A percentile compares a stretch with the other conserved stretches of the same genome.
Evolutionary conservation across 1,284 basidiomycete genomes (phyloP).

Genomic region (Inonotus hispidus): DNA sequence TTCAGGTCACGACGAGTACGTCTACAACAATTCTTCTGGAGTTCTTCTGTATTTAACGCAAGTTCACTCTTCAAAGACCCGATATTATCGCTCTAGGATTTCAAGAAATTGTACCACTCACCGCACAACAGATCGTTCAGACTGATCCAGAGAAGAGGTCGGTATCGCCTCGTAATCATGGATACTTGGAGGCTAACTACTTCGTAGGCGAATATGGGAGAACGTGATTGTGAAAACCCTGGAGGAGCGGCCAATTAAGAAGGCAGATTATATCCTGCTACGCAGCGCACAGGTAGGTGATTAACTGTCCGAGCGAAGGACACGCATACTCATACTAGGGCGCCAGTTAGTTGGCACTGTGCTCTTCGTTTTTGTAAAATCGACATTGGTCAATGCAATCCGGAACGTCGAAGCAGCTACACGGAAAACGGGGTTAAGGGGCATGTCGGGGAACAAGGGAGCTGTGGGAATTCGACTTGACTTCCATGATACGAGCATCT

Average conservation of each 20-base stretch:
- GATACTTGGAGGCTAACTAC: neutral
- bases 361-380: slow-evolving; percentile 80
- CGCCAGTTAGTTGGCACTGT: slow-evolving; percentile 89
- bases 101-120: slow-evolving; percentile 97
- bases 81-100: slow-evolving; percentile 92
- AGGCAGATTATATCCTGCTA: slow-evolving; percentile 76
- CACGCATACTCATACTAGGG: neutral
- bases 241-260: slow-evolving; percentile 59
- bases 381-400: slow-evolving; percentile 71
- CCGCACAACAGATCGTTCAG: slow-evolving; percentile 93
- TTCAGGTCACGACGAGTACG: slow-evolving; percentile 57
- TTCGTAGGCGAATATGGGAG: slow-evolving; percentile 80
- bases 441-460: slow-evolving; percentile 97
- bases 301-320: slow-evolving; percentile 6
- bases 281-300: slow-evolving; percentile 82
- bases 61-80: slow-evolving; percentile 45
- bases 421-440: slow-evolving; percentile 94
- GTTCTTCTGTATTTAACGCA: too few relatives aligned
- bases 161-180: neutral
- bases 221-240: slow-evolving; percentile 76
- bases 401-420: slow-evolving; percentile 89
- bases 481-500: slow-evolving; percentile 86
- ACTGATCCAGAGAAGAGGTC: slow-evolving; percentile 93
- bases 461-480: slow-evolving; percentile 92
- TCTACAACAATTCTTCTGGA: slow-evolving; percentile 4